Base-by-base conservation (phyloP, 306 rosid genomes). In the Ormosia semicastrata region DNA sequence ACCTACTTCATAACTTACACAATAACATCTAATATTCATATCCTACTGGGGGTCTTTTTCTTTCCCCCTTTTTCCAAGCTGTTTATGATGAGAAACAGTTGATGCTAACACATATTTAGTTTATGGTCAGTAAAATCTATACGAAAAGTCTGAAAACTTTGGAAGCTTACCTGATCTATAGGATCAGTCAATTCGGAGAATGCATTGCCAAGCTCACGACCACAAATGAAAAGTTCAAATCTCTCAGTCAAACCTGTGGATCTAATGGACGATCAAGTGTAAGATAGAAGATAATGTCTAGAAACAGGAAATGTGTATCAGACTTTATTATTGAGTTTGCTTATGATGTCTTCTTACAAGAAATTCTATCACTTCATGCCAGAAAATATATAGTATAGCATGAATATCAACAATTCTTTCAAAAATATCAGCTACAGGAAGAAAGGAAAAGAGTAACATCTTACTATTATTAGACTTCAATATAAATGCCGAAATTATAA, bases 161-260 rank as follows among this genome's bases (percentile, higher is more conserved):
- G 33, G 18, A 78, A 69, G 81, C 84, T 85, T 84, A 93, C 99
- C 95, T 95, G 99, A 89, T 95, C 99, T 79, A 93, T 47, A 58
- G 99, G 99, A 89, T 95, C 99, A 9, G 98, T 95, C 87, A 95
- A 83, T 81, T 95, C 99, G 3, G 99, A 95, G 89, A 95, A 95
- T 49, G 99, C 99, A 85, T 93, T 95, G 76, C 92, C 98, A 87
- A 95, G 81, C 89, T 95, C 99, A 79, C 99, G 98, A 41, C 99
- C 99, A 79, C 99, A 95, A 71, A 95, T 86, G 85, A 91, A 93
- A 82, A 95, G 98, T 83, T 95, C 99, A 85, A 95, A 93, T 60
- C 99, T 88, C 86, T 95, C 99, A 0, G 98, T 95, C 86, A 95
- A 83, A 80, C 97, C 98, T 72, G 87, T 75, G 83, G 84, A 90